A percentile compares a stretch with the other conserved stretches of the same genome.
Conservation (phyloP, 352 stramenopile species). For the Saprolegnia diclina region DNA sequence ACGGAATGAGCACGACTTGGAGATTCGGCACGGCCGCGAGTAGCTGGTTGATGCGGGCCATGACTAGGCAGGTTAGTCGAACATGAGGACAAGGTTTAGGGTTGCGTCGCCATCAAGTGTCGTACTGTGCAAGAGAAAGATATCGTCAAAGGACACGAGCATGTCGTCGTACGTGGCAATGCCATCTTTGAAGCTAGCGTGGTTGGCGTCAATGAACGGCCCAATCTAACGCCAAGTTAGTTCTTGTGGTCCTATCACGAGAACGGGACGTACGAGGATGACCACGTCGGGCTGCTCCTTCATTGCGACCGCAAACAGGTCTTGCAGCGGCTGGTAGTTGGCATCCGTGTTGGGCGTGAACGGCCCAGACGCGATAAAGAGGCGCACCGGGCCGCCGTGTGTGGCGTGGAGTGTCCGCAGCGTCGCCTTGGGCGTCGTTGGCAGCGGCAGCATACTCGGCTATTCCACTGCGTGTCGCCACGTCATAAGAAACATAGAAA, state of each 20-base stretch:
- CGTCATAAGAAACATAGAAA: not conserved
- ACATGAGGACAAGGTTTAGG: too few species aligned
- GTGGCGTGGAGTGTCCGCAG: conserved; percentile 41
- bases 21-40: conserved; percentile 42
- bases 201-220: conserved; percentile 94
- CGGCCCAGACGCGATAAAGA: conserved; percentile 90
- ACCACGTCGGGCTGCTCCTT: conserved; percentile 91
- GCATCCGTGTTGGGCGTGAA: conserved; percentile 94
- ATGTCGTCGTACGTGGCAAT: conserved; percentile 71
- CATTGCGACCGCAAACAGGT: conserved; percentile 82
- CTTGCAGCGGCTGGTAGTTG: conserved; percentile 91
- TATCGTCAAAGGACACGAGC: conserved; percentile 78
- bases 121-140: conserved; percentile 81
- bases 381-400: conserved; percentile 42
- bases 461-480: not conserved
- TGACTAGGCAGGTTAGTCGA: too few species aligned
- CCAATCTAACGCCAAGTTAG: conserved; percentile 50
- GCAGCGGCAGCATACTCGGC: not conserved
- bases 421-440: conserved; percentile 23
- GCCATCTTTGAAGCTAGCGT: conserved; percentile 63
- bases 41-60: conserved; percentile 65
- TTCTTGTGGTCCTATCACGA: not conserved
- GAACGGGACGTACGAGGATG: conserved; percentile 70
- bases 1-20: conserved; percentile 93
- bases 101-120: not conserved